Evolutionary conservation across 176 grass and related monocot genomes (phyloP).

Genomic region (Pontederia paniculata): DNA sequence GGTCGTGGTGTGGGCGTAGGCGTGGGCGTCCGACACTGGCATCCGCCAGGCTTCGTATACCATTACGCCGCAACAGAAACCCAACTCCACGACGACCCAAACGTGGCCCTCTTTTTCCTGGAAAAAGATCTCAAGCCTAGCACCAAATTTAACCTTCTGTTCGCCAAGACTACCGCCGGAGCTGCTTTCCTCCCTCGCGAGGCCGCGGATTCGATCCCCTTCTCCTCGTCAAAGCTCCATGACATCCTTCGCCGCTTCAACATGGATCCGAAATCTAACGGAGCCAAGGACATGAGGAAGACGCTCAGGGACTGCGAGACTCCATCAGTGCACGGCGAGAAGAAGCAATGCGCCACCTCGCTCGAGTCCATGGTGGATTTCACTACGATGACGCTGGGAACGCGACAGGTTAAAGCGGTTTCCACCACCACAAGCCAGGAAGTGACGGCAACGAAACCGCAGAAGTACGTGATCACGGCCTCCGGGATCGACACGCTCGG

Average conservation of each 20-base stretch:
- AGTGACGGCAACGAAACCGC: neutral
- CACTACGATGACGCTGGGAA: neutral
- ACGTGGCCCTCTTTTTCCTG: conserved; percentile 14
- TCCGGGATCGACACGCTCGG: neutral
- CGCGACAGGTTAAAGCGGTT: neutral
- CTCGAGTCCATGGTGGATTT: conserved; percentile 27
- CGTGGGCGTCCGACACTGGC: neutral
- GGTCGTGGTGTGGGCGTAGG: neutral
- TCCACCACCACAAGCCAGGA: neutral
- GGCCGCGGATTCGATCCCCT: conserved; percentile 16
- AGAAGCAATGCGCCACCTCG: conserved; percentile 15
- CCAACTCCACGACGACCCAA: conserved; percentile 18
- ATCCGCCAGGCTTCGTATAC: neutral
- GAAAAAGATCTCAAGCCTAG: neutral
- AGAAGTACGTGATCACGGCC: conserved; percentile 16
- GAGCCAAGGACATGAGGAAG: neutral
- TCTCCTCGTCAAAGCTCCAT: conserved; percentile 7
- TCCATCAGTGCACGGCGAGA: neutral
- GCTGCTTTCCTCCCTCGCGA: neutral
- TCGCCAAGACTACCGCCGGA: neutral
- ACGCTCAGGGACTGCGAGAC: conserved; percentile 19
- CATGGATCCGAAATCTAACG: neutral
- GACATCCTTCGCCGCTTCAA: neutral
- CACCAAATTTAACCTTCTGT: neutral
- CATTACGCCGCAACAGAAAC: conserved; percentile 2